Base-by-base conservation (phyloP, 1,139 yeast species). In the Geotrichum carabidarum region DNA sequence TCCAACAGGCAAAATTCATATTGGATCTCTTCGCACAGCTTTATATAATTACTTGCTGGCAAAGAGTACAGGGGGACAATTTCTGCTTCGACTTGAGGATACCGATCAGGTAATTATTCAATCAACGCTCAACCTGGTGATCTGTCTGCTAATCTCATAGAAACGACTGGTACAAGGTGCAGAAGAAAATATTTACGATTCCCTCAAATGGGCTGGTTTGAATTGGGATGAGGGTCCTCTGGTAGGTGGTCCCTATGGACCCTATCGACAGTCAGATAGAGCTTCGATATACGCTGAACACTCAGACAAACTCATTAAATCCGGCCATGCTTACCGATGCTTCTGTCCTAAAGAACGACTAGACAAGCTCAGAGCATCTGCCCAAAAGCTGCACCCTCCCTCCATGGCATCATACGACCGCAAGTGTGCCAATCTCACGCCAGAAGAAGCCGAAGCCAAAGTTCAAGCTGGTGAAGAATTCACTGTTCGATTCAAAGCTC, bases 1-100 rank as follows among this genome's bases (percentile, higher is more conserved):
- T 1, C 99, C 99, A 0, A 93, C 99, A 0, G 99, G 99, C 0
- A 80, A 80, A 59, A 75, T 94, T 40, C 99, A 93, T 68, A 69
- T 94, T 56, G 99, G 99, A 0, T 90, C 98, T 0, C 69, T 94
- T 50, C 74, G 99, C 66, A 93, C 99, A 0, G 98, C 99, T 0
- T 70, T 93, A 32, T 94, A 89, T 71, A 94, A 93, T 68, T 93
- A 84, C 65, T 70, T 93, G 34, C 72, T 88, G 30, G 98, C 99
- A 0, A 81, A 76, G 62, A 78, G 80, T 56, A 88, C 96, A 0
- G 81, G 82, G 0, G 99, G 99, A 0, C 79, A 81, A 62, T 94
- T 93, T 63, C 61, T 94, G 4, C 70, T 93, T 18, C 77, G 99
- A 45, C 70, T 93, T 17, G 99, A 93, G 67, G 99, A 93, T 64